phyloP scores from a whole-genome alignment of 768 basidiomycete species.

The Dacryopinax primogenitus region DNA sequence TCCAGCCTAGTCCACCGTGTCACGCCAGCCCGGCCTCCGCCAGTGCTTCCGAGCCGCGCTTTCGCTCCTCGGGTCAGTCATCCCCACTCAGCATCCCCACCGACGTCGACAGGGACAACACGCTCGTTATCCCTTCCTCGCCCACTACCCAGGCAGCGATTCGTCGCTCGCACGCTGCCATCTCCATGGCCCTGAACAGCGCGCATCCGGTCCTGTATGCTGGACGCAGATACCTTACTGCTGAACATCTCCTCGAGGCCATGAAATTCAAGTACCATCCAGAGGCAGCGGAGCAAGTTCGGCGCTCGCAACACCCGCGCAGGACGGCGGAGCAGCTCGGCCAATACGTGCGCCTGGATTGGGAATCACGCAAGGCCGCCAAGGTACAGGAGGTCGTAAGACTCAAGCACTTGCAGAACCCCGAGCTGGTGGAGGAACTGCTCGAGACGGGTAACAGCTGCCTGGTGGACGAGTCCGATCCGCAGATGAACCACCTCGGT shows the following conservation, averaged over 20 bases:
- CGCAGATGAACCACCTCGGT: neutral
- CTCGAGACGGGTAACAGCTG: neutral
- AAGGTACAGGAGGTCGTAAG: neutral
- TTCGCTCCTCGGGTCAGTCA: neutral
- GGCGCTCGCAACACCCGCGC: neutral
- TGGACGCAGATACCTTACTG: neutral
- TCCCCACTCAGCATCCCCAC: neutral
- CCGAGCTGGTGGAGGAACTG: neutral
- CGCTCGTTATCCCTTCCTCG: neutral
- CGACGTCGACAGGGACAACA: neutral
- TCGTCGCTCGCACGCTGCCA: neutral
- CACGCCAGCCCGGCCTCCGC: neutral
- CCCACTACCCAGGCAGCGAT: neutral
- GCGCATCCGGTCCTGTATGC: neutral
- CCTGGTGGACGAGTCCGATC: neutral
- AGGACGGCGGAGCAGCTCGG: neutral
- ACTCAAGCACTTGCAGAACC: neutral
- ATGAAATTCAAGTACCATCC: slow-evolving; percentile 8
- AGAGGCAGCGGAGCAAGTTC: neutral
- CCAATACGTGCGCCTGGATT: slow-evolving; percentile 2
- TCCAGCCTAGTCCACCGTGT: neutral
- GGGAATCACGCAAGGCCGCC: neutral
- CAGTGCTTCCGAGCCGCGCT: neutral
- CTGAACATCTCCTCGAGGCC: neutral
- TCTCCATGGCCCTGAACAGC: neutral